Percentiles rank a stretch among this genome's conserved stretches.
Evolutionary conservation across 768 basidiomycete species (phyloP).

Genomic region (Mycena pura): DNA sequence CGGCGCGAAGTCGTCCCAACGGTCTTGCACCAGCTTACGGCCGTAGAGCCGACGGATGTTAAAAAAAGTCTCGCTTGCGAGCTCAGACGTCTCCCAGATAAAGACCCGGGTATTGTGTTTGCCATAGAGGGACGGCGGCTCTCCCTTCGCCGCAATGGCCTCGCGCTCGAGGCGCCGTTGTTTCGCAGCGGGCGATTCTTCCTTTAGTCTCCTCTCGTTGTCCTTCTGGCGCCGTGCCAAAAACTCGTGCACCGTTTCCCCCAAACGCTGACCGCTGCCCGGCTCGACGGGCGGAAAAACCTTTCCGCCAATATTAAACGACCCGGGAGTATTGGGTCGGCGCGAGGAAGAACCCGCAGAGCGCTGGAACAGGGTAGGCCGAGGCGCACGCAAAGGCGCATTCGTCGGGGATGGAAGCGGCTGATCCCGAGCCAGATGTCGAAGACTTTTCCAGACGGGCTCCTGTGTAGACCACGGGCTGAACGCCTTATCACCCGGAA

Average conservation of each 20-base stretch:
- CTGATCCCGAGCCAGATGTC: background rate
- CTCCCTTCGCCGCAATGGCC: conserved; percentile 8
- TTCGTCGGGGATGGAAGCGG: conserved; percentile 1
- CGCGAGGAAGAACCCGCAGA: too few relatives aligned
- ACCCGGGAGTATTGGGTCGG: too few relatives aligned
- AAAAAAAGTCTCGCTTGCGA: too few relatives aligned
- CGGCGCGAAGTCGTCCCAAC: conserved; percentile 22
- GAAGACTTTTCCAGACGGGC: background rate
- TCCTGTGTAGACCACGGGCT: conserved; percentile 4
- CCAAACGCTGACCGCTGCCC: conserved; percentile 19
- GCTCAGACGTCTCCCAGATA: conserved; percentile 23
- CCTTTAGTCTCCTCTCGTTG: conserved; percentile 13
- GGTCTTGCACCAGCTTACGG: conserved; percentile 4
- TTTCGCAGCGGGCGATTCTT: conserved; percentile 7
- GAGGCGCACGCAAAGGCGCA: background rate
- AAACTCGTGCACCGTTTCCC: conserved; percentile 19
- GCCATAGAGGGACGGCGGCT: conserved; percentile 13
- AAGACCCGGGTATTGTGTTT: conserved; percentile 18
- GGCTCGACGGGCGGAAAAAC: conserved; percentile 18
- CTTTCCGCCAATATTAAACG: too few relatives aligned
- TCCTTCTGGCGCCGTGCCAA: conserved; percentile 15
- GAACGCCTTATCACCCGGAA: conserved; percentile 9
- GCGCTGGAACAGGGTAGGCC: background rate
- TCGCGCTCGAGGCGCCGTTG: conserved; percentile 7
- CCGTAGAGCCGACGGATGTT: conserved; percentile 13